Base-by-base conservation (phyloP, 805 yeast species). In the Metschnikowia lochheadii region DNA sequence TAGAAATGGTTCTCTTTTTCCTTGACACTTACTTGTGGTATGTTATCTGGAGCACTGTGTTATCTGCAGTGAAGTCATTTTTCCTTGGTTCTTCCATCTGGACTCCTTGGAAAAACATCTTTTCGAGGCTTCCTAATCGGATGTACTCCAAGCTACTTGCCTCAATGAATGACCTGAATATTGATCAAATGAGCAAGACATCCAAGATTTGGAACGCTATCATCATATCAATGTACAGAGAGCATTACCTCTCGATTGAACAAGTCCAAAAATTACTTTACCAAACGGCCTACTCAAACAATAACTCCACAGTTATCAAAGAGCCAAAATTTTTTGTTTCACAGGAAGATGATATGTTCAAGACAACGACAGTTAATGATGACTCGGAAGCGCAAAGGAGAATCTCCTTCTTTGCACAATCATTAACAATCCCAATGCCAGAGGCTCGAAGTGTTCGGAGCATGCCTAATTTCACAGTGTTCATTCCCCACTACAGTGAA, bases 401-500 rank as follows among this genome's bases (percentile, higher is more conserved):
- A 56, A 80, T 89, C 1, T 86, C 96, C 0, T 89, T 87, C 63
- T 89, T 89, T 74, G 96, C 97, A 0, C 96, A 89, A 62, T 88
- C 96, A 0, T 70, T 89, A 40, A 84, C 96, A 0, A 87, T 95
- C 0, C 92, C 96, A 1, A 85, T 89, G 72, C 86, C 89, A 0
- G 89, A 84, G 41, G 84, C 89, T 0, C 67, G 77, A 5, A 53
- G 46, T 20, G 48, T 58, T 4, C 48, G 42, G 11, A 49, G 49
- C 21, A 56, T 56, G 61, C 60, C 61, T 2, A 50, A 44, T 10
- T 57, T 57, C 42, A 43, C 61, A 37, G 98, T 94, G 20, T 77
- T 92, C 70, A 87, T 92, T 59, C 98, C 99, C 64, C 99, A 92
- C 70, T 92, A 92, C 73, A 79, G 94, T 57, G 99, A 92, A 76